phyloP scores from a whole-genome alignment of 1,284 basidiomycete genomes.

The Somion occarium region DNA sequence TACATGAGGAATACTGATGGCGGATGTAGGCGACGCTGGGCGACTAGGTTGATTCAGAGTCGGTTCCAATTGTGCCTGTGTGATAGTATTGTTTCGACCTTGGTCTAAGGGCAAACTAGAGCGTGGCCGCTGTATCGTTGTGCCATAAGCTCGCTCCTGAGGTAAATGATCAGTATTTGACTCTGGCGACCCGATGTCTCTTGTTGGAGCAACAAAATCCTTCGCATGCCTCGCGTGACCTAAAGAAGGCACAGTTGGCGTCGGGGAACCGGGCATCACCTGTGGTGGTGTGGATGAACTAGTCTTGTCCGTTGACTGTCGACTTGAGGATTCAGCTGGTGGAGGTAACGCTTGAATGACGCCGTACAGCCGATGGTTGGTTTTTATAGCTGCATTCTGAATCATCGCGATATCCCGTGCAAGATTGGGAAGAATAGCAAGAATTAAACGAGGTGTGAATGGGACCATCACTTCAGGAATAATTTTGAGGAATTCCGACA shows the following conservation, averaged over 20 bases:
- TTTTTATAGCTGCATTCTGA: constrained; percentile 80
- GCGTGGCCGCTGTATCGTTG: constrained; percentile 18
- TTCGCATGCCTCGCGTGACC: constrained; percentile 29
- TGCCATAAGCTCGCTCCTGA: constrained; percentile 24
- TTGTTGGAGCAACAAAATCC: constrained; percentile 28
- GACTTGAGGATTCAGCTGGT: constrained; percentile 46
- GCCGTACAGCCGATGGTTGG: constrained; percentile 81
- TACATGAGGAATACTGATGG: constrained; percentile 25
- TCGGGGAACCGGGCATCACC: constrained; percentile 44
- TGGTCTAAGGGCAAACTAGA: constrained; percentile 14
- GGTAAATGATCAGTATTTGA: constrained; percentile 30
- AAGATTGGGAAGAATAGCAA: constrained; percentile 90
- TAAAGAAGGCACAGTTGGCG: constrained; percentile 34
- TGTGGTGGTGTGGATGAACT: constrained; percentile 31
- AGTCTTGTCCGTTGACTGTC: constrained; percentile 31
- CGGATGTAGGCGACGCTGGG: constrained; percentile 30
- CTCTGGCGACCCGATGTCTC: constrained; percentile 19
- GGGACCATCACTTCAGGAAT: constrained; percentile 90
- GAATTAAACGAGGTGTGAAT: constrained; percentile 90
- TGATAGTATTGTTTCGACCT: constrained; percentile 7
- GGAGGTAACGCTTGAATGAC: constrained; percentile 86
- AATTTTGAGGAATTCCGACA: constrained; percentile 87
- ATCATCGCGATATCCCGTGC: constrained; percentile 91
- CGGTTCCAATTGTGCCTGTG: constrained; percentile 10
- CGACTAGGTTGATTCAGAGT: constrained; percentile 23